Base-by-base conservation (phyloP, 2,329 filamentous ascomycete genomes). In the Neofusicoccum ribis region DNA sequence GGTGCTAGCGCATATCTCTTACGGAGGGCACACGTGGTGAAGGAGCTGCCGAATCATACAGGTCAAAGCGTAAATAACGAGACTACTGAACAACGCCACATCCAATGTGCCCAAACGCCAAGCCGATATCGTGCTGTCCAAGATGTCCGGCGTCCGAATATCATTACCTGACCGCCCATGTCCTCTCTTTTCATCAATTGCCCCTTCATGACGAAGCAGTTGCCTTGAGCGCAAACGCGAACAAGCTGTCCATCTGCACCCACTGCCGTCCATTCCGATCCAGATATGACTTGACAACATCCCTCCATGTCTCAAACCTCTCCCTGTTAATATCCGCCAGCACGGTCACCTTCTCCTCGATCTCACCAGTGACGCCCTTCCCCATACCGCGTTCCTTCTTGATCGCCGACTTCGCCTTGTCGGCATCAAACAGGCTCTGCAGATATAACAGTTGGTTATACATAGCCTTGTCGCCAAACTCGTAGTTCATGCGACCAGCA, bases 401-500 rank as follows among this genome's bases (percentile, higher is more conserved):
- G 36, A 49, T 65, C 58, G 69, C 69, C 17, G 68, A 68, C 51
- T 59, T 59, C 64, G 75, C 81, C 79, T 91, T 92, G 68, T 98
- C 93, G 3, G 96, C 90, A 77, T 99, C 93, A 83, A 93, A 99
- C 64, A 98, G 79, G 56, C 85, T 85, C 36, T 90, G 86, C 75
- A 93, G 91, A 80, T 97, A 99, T 63, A 98, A 81, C 46, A 99
- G 83, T 79, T 99, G 95, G 77, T 96, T 98, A 81, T 97, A 98
- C 66, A 98, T 85, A 72, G 90, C 89, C 79, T 95, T 94, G 80
- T 98, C 95, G 0, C 86, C 84, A 73, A 91, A 90, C 79, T 96
- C 93, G 76, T 93, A 97, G 23, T 86, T 82, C 93, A 99, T 98
- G 58, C 87, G 87, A 20, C 95, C 95, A 3, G 89, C 81, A 76